Evolutionary conservation across 73 alveolate species (phyloP), one percentile per base, ranked within the genome.

Genomic region (Paramecium sonneborni): DNA sequence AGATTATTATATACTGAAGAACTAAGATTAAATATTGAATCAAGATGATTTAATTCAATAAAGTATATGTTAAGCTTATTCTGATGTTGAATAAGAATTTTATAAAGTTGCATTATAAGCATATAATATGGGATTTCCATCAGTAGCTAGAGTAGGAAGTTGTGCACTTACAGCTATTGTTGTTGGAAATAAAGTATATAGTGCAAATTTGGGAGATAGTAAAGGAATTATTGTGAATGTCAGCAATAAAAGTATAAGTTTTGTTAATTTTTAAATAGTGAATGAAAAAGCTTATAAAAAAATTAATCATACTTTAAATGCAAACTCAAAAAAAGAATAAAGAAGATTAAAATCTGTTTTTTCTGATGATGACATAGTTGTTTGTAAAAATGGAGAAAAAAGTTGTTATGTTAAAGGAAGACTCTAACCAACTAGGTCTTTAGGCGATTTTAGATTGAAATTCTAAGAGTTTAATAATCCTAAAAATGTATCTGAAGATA

Each of bases 381-480:
- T 84, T 20, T 98, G 99, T 85, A 93, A 92, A 70, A 84, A 92
- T 48, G 82, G 91, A 46, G 57, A 76, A 37, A 57, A 76, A 74
- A 95, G 93, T 62, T 98, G 99, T 92, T 97, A 97, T 91, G 99
- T 98, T 37, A 98, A 97, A 92, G 99, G 99, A 10, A 91, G 96
- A 76, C 88, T 98, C 10, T 95, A 95, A 96, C 99, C 99, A 6
- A 98, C 99, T 12, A 84, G 99, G 69, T 82, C 99, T 39, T 95
- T 98, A 58, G 99, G 99, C 20, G 99, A 98, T 89, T 95, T 95
- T 74, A 92, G 96, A 93, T 93, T 98, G 85, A 98, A 98, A 94
- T 68, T 67, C 32, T 67, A 74, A 30, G 97, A 95, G 52, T 95
- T 95, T 58, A 91, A 96, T 92, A 93, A 95, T 85, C 96, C 95